Evolutionary conservation across 129 eudicot species (phyloP).

Genomic region (Scalesia atractyloides): DNA sequence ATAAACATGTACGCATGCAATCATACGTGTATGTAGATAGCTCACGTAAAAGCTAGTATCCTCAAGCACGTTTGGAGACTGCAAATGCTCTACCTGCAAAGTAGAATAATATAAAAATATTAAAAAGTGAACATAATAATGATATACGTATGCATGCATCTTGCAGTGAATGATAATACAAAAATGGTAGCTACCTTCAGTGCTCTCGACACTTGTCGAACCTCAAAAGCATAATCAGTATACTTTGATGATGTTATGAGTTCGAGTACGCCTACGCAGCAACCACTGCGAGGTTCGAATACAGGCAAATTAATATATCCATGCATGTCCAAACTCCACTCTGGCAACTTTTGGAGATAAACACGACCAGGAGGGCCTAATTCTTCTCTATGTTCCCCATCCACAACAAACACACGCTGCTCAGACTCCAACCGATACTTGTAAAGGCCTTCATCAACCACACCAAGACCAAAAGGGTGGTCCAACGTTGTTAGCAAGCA

Average conservation of each 20-base stretch:
- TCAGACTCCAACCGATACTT: slow-evolving; percentile 6
- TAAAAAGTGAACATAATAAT: neutral
- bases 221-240: slow-evolving; percentile 26
- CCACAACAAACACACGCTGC: slow-evolving; percentile 6
- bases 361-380: slow-evolving; percentile 22
- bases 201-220: slow-evolving; percentile 16
- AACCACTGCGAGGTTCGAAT: slow-evolving; percentile 8
- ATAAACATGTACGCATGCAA: neutral
- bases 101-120: neutral
- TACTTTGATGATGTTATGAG: slow-evolving; percentile 22
- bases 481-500: too few relatives aligned
- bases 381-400: slow-evolving; percentile 6
- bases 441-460: slow-evolving; percentile 22
- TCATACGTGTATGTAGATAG: neutral
- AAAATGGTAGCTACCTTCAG: slow-evolving; percentile 21
- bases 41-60: slow-evolving; percentile 19
- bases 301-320: slow-evolving; percentile 18
- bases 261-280: slow-evolving; percentile 20
- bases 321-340: slow-evolving; percentile 10
- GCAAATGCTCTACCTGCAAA: slow-evolving; percentile 16
- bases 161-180: too few relatives aligned
- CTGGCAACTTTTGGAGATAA: slow-evolving; percentile 12
- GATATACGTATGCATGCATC: too few relatives aligned
- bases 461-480: slow-evolving; percentile 26
- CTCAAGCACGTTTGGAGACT: slow-evolving; percentile 22